These are phyloP conservation scores for Hapsidospora chrysogenum DNA, from an alignment of 495 filamentous ascomycete species.

Conservation along the genomic window DNA sequence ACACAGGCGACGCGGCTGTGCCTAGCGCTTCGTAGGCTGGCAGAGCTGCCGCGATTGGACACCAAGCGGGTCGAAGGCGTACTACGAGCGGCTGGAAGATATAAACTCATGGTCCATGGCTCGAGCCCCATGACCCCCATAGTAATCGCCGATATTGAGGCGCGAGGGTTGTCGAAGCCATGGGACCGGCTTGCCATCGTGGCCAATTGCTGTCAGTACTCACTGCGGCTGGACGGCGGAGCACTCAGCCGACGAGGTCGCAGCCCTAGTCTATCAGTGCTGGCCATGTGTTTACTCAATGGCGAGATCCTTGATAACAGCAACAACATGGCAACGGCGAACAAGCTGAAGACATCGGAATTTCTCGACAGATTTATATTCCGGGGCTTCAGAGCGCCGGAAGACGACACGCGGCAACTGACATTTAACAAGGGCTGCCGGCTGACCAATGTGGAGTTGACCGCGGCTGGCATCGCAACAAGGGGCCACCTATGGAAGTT, in stretches of 20 bases:
- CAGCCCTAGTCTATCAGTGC: conserved; percentile 11
- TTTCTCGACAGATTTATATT: conserved; percentile 2
- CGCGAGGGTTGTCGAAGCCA: conserved; percentile 3
- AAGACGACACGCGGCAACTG: conserved; percentile 1
- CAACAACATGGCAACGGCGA: neutral
- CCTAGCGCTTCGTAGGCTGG: neutral
- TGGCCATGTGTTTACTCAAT: conserved; percentile 12
- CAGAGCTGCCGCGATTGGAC: neutral
- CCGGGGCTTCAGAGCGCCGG: conserved; percentile 2
- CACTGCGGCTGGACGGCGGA: conserved; percentile 6
- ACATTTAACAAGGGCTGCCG: conserved; percentile 6
- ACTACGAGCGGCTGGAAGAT: conserved; percentile 6
- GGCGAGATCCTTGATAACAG: conserved; percentile 8
- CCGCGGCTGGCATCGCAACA: conserved; percentile 3
- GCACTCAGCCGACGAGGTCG: conserved; percentile 1
- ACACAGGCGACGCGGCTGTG: conserved; percentile 9
- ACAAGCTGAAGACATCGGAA: neutral
- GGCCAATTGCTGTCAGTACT: conserved; percentile 15
- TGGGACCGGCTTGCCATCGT: conserved; percentile 14
- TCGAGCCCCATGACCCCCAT: conserved; percentile 8
- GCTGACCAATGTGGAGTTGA: conserved; percentile 5
- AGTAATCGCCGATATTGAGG: conserved; percentile 8
- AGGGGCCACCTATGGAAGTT: conserved; percentile 6
- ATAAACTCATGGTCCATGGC: conserved; percentile 6
- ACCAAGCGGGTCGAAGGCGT: conserved; percentile 2